These are phyloP conservation scores for Suhomyces sp. DNA, from an alignment of 805 yeast species.

Conservation along the genomic window DNA sequence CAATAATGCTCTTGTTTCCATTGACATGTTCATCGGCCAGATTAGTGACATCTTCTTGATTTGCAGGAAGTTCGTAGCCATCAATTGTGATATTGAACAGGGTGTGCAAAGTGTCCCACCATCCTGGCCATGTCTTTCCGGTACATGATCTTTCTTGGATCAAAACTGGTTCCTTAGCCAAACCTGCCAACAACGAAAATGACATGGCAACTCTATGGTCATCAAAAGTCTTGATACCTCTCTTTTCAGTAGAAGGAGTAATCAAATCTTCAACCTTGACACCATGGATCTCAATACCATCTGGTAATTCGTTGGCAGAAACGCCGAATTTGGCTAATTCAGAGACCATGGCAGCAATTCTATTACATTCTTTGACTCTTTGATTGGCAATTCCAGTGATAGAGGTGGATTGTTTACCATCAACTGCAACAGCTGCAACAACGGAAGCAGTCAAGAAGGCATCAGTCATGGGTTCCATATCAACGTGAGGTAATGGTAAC, in stretches of 20 bases:
- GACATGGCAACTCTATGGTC: constrained; percentile 99
- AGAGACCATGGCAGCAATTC: constrained; percentile 91
- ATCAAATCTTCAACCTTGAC: constrained; percentile 49
- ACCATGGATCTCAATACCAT: constrained; percentile 89
- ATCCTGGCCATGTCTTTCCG: constrained; percentile 99
- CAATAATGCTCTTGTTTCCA: constrained; percentile 59
- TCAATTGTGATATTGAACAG: constrained; percentile 62
- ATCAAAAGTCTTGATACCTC: constrained; percentile 78
- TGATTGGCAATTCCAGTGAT: constrained; percentile 97
- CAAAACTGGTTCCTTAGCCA: constrained; percentile 59
- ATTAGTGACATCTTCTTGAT: constrained; percentile 16
- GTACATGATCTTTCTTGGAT: constrained; percentile 89
- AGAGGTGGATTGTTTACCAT: constrained; percentile 54
- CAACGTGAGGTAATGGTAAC: constrained; percentile 70
- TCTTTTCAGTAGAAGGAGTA: constrained; percentile 49
- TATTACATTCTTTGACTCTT: constrained; percentile 94
- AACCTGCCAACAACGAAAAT: constrained; percentile 81
- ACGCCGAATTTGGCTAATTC: constrained; percentile 92
- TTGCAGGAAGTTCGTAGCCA: constrained; percentile 62
- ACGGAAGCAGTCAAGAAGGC: constrained; percentile 96
- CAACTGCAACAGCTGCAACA: constrained; percentile 86
- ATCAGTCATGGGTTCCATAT: constrained; percentile 99
- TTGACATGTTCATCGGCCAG: constrained; percentile 28
- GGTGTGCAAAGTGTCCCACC: constrained; percentile 94
- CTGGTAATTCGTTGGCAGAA: constrained; percentile 76